Evolutionary conservation across 2,329 filamentous ascomycete genomes (phyloP).

Genomic region (Colletotrichum lupini): DNA sequence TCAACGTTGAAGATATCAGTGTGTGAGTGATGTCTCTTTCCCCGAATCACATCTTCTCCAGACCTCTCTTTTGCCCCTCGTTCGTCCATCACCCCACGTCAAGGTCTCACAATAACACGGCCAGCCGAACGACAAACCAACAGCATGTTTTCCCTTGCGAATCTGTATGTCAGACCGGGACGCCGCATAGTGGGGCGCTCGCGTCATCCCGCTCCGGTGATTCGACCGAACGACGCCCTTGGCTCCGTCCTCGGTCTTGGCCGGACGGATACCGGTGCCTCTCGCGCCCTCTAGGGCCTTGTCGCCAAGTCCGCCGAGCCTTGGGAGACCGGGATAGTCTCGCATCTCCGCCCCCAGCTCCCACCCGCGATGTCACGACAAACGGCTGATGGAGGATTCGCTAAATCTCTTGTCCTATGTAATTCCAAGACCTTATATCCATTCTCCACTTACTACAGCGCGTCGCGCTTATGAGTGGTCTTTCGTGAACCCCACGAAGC

Average conservation of each 20-base stretch:
- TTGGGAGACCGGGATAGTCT: slow-evolving; percentile 13
- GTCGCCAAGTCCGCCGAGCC: slow-evolving; percentile 33
- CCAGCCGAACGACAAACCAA: not conserved
- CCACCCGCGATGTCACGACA: not conserved
- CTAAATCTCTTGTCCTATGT: slow-evolving; percentile 35
- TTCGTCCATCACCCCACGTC: not conserved
- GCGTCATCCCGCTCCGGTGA: slow-evolving; percentile 22
- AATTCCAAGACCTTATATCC: slow-evolving; percentile 21
- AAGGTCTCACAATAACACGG: slow-evolving; percentile 7
- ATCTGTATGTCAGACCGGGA: slow-evolving; percentile 2
- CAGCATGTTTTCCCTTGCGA: not conserved
- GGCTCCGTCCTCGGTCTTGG: slow-evolving; percentile 20
- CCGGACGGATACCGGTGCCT: slow-evolving; percentile 22
- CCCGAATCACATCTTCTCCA: not conserved
- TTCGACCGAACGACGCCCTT: not conserved
- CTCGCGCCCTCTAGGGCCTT: not conserved
- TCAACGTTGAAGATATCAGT: too few relatives aligned
- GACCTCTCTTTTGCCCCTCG: not conserved
- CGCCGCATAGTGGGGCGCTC: not conserved
- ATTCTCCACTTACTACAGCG: not conserved
- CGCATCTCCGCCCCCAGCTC: not conserved
- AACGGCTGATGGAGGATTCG: slow-evolving; percentile 8
- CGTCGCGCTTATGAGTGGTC: not conserved
- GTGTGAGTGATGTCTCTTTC: not conserved
- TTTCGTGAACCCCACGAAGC: slow-evolving; percentile 15